Percentiles rank a stretch among this genome's conserved stretches.
phyloP scores from a whole-genome alignment of 495 filamentous ascomycete genomes.

The Aspergillus incahuasiensis region DNA sequence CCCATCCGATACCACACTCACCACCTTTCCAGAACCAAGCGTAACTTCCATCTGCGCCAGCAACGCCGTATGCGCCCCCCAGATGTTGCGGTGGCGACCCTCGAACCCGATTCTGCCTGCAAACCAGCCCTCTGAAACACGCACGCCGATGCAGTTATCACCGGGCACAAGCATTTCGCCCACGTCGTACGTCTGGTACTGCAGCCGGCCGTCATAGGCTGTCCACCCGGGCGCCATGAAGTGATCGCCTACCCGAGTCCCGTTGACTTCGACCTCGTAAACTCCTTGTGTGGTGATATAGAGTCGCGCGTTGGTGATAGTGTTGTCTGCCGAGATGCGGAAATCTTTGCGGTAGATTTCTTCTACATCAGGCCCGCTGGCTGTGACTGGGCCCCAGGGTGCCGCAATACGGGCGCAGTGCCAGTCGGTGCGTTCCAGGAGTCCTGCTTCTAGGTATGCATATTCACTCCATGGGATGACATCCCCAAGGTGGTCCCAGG shows the following conservation, averaged over 20 bases:
- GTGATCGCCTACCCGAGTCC: neutral
- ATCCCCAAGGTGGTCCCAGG: too few relatives aligned
- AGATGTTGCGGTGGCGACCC: conserved; percentile 6
- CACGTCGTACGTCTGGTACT: conserved; percentile 9
- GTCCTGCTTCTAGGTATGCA: neutral
- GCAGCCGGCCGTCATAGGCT: neutral
- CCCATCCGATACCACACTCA: neutral
- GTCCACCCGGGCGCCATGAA: conserved; percentile 8
- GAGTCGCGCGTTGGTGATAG: too few relatives aligned
- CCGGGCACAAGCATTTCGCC: neutral
- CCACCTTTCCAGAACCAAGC: neutral
- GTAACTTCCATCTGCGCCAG: conserved; percentile 2
- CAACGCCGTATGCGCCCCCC: conserved; percentile 1
- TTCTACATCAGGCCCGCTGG: too few relatives aligned
- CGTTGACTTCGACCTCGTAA: neutral
- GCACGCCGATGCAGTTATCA: too few relatives aligned
- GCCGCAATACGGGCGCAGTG: conserved; percentile 1
- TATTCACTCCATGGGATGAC: too few relatives aligned
- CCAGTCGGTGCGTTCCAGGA: neutral
- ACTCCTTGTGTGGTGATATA: too few relatives aligned
- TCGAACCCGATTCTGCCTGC: neutral
- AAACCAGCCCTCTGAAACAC: neutral
- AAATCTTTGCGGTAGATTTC: too few relatives aligned
- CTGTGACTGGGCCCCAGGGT: neutral
- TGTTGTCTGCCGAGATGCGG: too few relatives aligned